Evolutionary conservation across 2,329 filamentous ascomycete species (phyloP).

Genomic region (Aspergillus chevalieri): DNA sequence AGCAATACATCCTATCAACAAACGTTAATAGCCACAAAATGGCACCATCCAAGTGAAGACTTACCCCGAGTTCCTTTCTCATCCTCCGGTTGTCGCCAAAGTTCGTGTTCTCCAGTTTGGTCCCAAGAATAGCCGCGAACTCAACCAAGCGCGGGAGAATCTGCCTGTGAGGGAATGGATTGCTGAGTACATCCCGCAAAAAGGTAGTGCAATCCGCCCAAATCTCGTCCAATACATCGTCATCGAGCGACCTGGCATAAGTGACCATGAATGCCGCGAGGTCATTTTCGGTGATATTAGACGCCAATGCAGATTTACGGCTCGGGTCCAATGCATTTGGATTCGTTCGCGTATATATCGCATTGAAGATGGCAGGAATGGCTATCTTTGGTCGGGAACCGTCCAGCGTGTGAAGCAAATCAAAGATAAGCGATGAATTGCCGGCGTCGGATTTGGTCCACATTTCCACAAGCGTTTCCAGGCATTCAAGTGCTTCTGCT

Average conservation of each 20-base stretch:
- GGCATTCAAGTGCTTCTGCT: conserved; percentile 84
- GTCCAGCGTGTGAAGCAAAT: conserved; percentile 82
- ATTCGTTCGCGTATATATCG: conserved; percentile 91
- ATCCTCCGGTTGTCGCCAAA: conserved; percentile 92
- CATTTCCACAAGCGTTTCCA: conserved; percentile 82
- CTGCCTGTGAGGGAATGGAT: conserved; percentile 91
- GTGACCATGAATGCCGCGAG: conserved; percentile 84
- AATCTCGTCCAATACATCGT: conserved; percentile 97
- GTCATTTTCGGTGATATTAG: conserved; percentile 74
- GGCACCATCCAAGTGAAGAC: conserved; percentile 27
- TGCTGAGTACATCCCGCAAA: conserved; percentile 78
- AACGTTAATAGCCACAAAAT: conserved; percentile 13
- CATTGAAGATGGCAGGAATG: conserved; percentile 90
- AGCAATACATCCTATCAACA: conserved; percentile 71
- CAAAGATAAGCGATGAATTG: conserved; percentile 64
- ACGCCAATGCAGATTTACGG: conserved; percentile 81
- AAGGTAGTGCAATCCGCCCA: conserved; percentile 94
- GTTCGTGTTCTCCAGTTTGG: conserved; percentile 96
- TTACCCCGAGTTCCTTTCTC: conserved; percentile 78
- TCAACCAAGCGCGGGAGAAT: conserved; percentile 79
- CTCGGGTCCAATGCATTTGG: conserved; percentile 69
- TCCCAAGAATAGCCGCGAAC: conserved; percentile 81
- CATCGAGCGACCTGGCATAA: conserved; percentile 83
- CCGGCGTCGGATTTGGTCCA: conserved; percentile 58
- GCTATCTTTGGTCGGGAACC: conserved; percentile 86